These are phyloP conservation scores for Phialocephala subalpina DNA, from an alignment of 2,329 filamentous ascomycete genomes.

Conservation along the genomic window DNA sequence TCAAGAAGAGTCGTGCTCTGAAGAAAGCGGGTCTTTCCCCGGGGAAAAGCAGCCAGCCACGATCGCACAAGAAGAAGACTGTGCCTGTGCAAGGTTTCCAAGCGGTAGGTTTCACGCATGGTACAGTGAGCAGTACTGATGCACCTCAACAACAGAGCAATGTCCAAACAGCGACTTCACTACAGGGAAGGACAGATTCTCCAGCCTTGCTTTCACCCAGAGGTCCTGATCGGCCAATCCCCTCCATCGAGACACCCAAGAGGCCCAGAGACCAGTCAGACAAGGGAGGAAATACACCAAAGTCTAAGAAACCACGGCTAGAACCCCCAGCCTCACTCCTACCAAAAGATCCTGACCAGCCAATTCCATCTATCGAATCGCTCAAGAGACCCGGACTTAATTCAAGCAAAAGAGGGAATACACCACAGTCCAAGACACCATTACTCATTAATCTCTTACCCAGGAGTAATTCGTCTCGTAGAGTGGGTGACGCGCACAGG, in stretches of 20 bases:
- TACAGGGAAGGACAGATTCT: neutral
- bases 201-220: neutral
- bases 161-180: neutral
- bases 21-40: neutral
- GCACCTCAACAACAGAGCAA: neutral
- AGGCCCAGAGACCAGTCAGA: neutral
- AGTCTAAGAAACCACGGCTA: neutral
- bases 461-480: neutral
- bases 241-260: neutral
- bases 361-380: neutral
- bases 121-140: neutral
- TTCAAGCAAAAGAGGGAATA: neutral
- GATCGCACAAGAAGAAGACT: neutral
- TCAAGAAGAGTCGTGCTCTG: neutral
- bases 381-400: neutral
- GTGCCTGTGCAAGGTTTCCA: neutral
- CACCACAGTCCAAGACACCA: neutral
- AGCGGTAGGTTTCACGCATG: neutral
- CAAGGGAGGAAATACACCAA: neutral
- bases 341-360: neutral
- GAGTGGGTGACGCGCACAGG: neutral
- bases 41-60: neutral
- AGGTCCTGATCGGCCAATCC: neutral
- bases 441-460: neutral
- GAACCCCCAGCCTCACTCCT: neutral